A percentile compares a stretch with the other conserved stretches of the same genome.
Conservation (phyloP, 1,139 yeast species). For the Protomyces gravidus region DNA sequence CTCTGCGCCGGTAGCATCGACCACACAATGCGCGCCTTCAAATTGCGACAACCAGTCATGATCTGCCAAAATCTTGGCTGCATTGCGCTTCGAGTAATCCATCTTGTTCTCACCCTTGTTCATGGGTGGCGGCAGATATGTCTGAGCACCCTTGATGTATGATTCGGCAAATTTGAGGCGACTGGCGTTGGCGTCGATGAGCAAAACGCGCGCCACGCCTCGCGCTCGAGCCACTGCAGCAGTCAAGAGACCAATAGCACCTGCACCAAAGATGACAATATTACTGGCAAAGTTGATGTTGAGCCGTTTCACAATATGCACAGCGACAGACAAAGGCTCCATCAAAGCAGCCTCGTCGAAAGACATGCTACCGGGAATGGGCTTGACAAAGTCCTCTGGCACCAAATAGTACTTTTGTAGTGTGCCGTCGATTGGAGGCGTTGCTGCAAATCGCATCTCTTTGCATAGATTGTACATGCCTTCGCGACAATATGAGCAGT, state of each 20-base stretch:
- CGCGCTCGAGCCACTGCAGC: conserved; percentile 70
- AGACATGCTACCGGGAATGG: conserved; percentile 68
- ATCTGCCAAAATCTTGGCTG: conserved; percentile 43
- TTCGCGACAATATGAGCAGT: conserved; percentile 61
- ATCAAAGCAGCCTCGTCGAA: conserved; percentile 79
- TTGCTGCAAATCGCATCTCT: conserved; percentile 79
- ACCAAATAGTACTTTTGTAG: conserved; percentile 64
- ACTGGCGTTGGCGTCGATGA: conserved; percentile 57
- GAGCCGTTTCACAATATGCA: conserved; percentile 67
- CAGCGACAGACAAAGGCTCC: conserved; percentile 79
- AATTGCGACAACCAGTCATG: conserved; percentile 38
- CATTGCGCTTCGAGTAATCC: conserved; percentile 36
- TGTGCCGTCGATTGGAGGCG: conserved; percentile 71
- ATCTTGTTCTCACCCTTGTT: conserved; percentile 35
- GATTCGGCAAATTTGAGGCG: conserved; percentile 46
- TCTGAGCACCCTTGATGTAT: conserved; percentile 43
- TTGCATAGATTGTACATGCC: conserved; percentile 81
- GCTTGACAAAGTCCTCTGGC: conserved; percentile 81
- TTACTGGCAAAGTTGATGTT: conserved; percentile 58
- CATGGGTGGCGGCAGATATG: conserved; percentile 50
- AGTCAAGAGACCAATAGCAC: conserved; percentile 74
- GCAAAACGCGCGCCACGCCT: conserved; percentile 62
- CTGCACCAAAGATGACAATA: conserved; percentile 76
- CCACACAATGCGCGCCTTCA: conserved; percentile 58
- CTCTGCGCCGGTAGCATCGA: conserved; percentile 73